phyloP scores from a whole-genome alignment of 306 rosid genomes.

The Hippophae tibetana region DNA sequence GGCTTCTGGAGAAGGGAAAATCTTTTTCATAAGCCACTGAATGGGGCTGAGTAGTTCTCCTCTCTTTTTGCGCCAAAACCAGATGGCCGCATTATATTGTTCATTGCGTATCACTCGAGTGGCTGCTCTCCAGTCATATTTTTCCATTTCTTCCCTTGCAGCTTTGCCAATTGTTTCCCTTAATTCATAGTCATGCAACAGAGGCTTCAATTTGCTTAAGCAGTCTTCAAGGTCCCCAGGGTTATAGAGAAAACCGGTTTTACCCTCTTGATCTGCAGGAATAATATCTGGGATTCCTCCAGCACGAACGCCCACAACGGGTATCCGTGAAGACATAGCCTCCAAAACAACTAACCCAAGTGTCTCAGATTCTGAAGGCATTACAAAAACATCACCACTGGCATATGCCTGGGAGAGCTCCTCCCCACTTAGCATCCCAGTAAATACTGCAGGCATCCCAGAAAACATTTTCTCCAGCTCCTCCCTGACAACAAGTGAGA shows the following conservation, averaged over 20 bases:
- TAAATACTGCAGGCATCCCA: conserved; percentile 89
- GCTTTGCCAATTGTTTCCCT: conserved; percentile 77
- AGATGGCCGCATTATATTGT: conserved; percentile 83
- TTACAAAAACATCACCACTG: conserved; percentile 80
- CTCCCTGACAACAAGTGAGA: conserved; percentile 41
- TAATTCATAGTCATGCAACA: conserved; percentile 47
- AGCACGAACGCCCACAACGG: conserved; percentile 92
- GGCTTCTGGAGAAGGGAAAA: conserved; percentile 58
- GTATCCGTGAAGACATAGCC: conserved; percentile 94
- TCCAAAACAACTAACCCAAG: conserved; percentile 93
- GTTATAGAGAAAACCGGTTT: conserved; percentile 58
- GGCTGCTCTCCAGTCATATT: conserved; percentile 91
- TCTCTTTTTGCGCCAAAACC: conserved; percentile 96
- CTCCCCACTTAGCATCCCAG: conserved; percentile 93
- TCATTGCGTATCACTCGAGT: conserved; percentile 68
- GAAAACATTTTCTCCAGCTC: conserved; percentile 81
- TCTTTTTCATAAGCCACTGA: conserved; percentile 60
- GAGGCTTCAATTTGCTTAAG: conserved; percentile 63
- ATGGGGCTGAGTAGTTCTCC: conserved; percentile 57
- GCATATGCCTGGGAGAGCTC: conserved; percentile 96
- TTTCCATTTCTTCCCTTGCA: conserved; percentile 82
- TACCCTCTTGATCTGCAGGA: conserved; percentile 77
- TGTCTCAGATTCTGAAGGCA: conserved; percentile 98
- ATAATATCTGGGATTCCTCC: conserved; percentile 98
- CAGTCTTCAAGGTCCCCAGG: conserved; percentile 77